Conservation (phyloP, 352 stramenopile species). For the Globisporangium polare region DNA sequence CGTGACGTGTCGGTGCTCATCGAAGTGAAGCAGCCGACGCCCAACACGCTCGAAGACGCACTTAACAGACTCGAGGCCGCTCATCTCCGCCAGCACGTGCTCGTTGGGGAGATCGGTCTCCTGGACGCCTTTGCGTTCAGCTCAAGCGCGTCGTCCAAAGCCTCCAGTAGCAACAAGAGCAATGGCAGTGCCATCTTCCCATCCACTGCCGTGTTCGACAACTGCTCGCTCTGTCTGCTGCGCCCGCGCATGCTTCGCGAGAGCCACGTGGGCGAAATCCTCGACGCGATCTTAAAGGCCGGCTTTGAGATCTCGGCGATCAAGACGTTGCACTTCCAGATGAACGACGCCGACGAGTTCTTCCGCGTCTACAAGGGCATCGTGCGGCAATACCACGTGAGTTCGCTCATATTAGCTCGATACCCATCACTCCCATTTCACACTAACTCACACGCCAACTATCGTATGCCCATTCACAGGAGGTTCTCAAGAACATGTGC, state of each 20-base stretch:
- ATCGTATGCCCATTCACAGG: slow-evolving; percentile 17
- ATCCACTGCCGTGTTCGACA: slow-evolving; percentile 57
- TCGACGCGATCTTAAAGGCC: slow-evolving; percentile 70
- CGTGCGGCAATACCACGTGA: slow-evolving; percentile 65
- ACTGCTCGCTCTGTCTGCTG: slow-evolving; percentile 62
- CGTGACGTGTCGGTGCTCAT: slow-evolving; percentile 49
- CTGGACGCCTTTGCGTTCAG: slow-evolving; percentile 4
- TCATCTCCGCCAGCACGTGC: slow-evolving; percentile 16
- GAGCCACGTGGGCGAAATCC: slow-evolving; percentile 61
- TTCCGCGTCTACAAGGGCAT: slow-evolving; percentile 86
- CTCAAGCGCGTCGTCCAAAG: background rate
- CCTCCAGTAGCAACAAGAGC: background rate
- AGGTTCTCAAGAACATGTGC: slow-evolving; percentile 91
- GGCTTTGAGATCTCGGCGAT: slow-evolving; percentile 90
- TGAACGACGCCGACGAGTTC: slow-evolving; percentile 84
- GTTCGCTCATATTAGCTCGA: background rate
- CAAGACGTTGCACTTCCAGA: slow-evolving; percentile 79
- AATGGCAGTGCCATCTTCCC: slow-evolving; percentile 11
- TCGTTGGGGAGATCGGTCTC: slow-evolving; percentile 22
- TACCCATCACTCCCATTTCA: background rate
- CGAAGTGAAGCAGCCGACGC: slow-evolving; percentile 32
- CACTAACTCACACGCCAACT: background rate
- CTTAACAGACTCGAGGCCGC: slow-evolving; percentile 19
- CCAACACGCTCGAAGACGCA: slow-evolving; percentile 25
- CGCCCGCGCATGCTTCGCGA: slow-evolving; percentile 58